Conservation (phyloP, 139 green algal genomes). For the Nannochloris sp. region DNA sequence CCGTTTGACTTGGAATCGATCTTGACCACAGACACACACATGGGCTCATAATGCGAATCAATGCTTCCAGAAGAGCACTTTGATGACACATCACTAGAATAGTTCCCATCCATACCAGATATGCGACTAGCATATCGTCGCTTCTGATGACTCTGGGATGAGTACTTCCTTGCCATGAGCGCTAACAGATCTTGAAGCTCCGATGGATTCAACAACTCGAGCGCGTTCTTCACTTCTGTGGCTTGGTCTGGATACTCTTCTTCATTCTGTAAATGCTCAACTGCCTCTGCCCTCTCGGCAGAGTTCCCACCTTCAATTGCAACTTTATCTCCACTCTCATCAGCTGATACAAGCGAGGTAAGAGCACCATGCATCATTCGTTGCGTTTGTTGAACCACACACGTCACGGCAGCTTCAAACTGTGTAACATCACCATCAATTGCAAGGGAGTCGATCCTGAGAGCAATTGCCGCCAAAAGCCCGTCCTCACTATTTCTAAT, state of each 20-base stretch:
- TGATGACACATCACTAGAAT: not conserved
- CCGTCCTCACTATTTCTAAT: slow-evolving; percentile 8
- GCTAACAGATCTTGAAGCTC: slow-evolving; percentile 10
- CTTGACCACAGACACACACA: slow-evolving; percentile 1
- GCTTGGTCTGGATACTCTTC: slow-evolving; percentile 3
- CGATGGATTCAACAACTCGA: slow-evolving; percentile 3
- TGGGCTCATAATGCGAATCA: slow-evolving; percentile 1
- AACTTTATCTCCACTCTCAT: not conserved
- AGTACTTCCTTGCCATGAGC: slow-evolving; percentile 7
- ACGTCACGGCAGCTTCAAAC: slow-evolving; percentile 15
- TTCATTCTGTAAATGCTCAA: slow-evolving; percentile 1
- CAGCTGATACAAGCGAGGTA: not conserved
- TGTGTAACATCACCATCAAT: not conserved
- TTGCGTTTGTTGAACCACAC: slow-evolving; percentile 14
- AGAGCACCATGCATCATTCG: slow-evolving; percentile 9
- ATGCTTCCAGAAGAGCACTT: slow-evolving; percentile 1
- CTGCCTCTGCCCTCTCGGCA: not conserved
- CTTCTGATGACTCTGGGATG: slow-evolving; percentile 6
- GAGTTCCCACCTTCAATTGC: not conserved
- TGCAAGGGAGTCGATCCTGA: not conserved
- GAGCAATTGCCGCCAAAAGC: slow-evolving; percentile 13
- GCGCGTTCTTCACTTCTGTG: not conserved
- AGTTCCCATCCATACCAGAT: not conserved
- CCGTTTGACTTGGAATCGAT: not conserved
- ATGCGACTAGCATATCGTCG: not conserved